phyloP scores from a whole-genome alignment of 495 filamentous ascomycete species.

The Pseudoneurospora amorphoporcata region DNA sequence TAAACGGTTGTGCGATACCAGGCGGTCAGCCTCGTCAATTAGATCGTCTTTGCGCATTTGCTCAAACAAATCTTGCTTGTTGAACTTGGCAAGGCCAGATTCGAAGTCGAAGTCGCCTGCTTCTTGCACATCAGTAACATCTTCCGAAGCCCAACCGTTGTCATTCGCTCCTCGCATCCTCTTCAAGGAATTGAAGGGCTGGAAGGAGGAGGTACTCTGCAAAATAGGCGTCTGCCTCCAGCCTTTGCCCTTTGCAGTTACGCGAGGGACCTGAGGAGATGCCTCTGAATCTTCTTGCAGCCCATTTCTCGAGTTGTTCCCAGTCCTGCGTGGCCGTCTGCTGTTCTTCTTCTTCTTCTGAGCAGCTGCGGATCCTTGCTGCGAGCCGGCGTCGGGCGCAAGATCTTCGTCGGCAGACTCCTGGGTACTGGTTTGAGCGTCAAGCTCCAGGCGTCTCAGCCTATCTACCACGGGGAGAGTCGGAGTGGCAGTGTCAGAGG shows the following conservation, averaged over 20 bases:
- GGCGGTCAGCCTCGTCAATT: constrained; percentile 75
- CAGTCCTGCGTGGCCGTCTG: constrained; percentile 12
- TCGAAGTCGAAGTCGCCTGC: constrained; percentile 90
- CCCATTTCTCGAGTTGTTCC: constrained; percentile 2
- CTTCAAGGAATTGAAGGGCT: constrained; percentile 47
- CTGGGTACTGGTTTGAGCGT: neutral
- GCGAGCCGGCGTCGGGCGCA: constrained; percentile 3
- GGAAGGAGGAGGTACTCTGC: constrained; percentile 47
- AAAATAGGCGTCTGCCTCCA: constrained; percentile 81
- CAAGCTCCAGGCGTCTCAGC: constrained; percentile 11
- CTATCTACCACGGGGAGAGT: constrained; percentile 1
- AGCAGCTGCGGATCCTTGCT: constrained; percentile 7
- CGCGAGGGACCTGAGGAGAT: constrained; percentile 7
- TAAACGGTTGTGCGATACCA: constrained; percentile 80
- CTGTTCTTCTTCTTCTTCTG: constrained; percentile 17
- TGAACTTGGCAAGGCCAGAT: constrained; percentile 79
- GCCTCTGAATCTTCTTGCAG: constrained; percentile 13
- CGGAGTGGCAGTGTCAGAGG: constrained; percentile 7
- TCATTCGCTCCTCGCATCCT: constrained; percentile 46
- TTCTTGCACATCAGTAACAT: constrained; percentile 94
- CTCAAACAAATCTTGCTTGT: constrained; percentile 81
- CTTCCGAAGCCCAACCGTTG: constrained; percentile 93
- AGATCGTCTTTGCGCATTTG: constrained; percentile 79
- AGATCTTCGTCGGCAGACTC: constrained; percentile 17
- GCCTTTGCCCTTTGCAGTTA: constrained; percentile 41